phyloP scores from a whole-genome alignment of 2,329 filamentous ascomycete genomes.

The Colletotrichum musicola region DNA sequence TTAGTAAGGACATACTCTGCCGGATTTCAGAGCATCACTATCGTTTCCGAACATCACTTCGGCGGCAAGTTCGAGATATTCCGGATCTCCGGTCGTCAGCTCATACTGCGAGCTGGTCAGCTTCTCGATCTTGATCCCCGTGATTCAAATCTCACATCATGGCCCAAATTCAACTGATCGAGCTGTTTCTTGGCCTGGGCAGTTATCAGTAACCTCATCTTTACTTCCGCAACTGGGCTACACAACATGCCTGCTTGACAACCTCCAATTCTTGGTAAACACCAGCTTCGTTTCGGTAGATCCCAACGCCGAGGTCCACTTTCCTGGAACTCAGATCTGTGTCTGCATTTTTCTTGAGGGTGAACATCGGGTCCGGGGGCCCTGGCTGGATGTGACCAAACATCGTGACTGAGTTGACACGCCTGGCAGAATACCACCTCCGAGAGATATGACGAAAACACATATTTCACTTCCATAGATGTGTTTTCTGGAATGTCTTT shows the following conservation, averaged over 20 bases:
- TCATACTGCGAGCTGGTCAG: slow-evolving; percentile 46
- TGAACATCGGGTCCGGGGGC: slow-evolving; percentile 48
- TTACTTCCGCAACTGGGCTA: background rate
- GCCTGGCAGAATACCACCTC: no score
- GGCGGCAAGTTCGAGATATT: slow-evolving; percentile 47
- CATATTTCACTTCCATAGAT: no score
- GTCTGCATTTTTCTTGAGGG: slow-evolving; percentile 48
- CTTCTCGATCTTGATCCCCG: background rate
- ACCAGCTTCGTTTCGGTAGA: slow-evolving; percentile 51
- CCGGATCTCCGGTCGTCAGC: slow-evolving; percentile 48
- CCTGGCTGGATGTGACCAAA: slow-evolving; percentile 58
- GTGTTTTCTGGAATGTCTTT: no score
- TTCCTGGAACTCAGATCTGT: slow-evolving; percentile 47
- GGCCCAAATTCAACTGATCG: slow-evolving; percentile 40
- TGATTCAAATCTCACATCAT: slow-evolving; percentile 42
- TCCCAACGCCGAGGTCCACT: slow-evolving; percentile 52
- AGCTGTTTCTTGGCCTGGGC: slow-evolving; percentile 43
- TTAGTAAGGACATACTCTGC: background rate
- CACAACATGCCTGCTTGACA: slow-evolving; percentile 42
- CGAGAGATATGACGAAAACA: background rate
- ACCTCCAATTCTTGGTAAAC: slow-evolving; percentile 48
- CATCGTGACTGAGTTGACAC: slow-evolving; percentile 40
- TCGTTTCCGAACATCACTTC: slow-evolving; percentile 48
- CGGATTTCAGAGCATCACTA: slow-evolving; percentile 13
- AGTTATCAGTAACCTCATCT: slow-evolving; percentile 2